These are phyloP conservation scores for Globisporangium ultimum DNA, from an alignment of 352 stramenopile genomes.

Conservation along the genomic window DNA sequence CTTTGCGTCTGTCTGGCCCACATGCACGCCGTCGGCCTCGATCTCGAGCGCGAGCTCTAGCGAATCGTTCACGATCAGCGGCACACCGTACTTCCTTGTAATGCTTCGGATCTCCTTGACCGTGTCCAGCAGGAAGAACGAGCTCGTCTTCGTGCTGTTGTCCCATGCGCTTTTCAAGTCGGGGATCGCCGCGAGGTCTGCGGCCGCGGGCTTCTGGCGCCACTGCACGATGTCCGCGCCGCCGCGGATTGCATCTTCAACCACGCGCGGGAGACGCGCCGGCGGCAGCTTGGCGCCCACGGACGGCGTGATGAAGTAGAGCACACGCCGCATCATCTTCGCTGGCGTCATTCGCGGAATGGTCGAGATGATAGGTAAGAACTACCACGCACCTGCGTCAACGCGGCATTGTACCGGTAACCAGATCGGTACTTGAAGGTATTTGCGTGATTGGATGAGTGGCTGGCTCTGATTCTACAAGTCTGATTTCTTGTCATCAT, in stretches of 20 bases:
- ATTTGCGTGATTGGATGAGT: not conserved
- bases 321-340: constrained; percentile 8
- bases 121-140: constrained; percentile 30
- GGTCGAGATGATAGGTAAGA: not conserved
- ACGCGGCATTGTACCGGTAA: not conserved
- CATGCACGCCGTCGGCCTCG: constrained; percentile 45
- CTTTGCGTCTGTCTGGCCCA: constrained; percentile 42
- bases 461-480: not conserved
- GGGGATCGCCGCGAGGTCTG: constrained; percentile 22
- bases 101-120: constrained; percentile 34
- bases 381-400: not conserved
- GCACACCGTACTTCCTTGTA: constrained; percentile 30
- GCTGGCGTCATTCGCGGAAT: not conserved
- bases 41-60: constrained; percentile 40
- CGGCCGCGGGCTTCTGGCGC: constrained; percentile 41
- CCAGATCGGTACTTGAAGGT: constrained; percentile 1
- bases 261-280: constrained; percentile 24
- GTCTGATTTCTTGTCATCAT: not conserved
- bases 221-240: constrained; percentile 48
- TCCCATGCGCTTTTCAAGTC: constrained; percentile 27
- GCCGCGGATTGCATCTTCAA: constrained; percentile 41
- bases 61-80: constrained; percentile 61
- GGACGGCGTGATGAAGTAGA: constrained; percentile 69
- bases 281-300: constrained; percentile 22
- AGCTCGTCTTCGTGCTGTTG: not conserved